phyloP scores from a whole-genome alignment of 2,329 filamentous ascomycete species.

The Immersiporthe knoxdaviesiana region DNA sequence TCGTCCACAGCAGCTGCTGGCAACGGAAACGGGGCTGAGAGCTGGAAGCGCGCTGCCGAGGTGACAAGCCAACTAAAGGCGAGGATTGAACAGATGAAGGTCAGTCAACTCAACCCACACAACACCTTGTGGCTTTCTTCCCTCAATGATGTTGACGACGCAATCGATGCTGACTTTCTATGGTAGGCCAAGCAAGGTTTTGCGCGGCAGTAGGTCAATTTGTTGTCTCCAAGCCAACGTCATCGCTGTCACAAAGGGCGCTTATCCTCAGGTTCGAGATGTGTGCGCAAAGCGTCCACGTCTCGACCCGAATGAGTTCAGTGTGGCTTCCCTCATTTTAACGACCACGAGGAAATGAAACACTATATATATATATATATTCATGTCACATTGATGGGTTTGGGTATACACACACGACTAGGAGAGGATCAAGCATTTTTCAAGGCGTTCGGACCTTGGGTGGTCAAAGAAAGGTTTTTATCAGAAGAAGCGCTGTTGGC shows the following conservation, averaged over 20 bases:
- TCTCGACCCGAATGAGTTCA: neutral
- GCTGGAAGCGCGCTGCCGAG: conserved; percentile 95
- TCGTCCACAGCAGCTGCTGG: conserved; percentile 27
- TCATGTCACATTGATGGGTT: neutral
- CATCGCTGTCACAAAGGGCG: neutral
- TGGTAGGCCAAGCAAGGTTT: conserved; percentile 30
- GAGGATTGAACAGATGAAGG: conserved; percentile 98
- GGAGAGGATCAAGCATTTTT: conserved; percentile 13
- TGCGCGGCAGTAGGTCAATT: conserved; percentile 30
- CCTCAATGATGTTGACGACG: neutral
- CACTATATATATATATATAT: neutral
- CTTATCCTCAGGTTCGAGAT: neutral
- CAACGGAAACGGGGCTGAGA: conserved; percentile 67
- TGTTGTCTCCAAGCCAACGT: conserved; percentile 25
- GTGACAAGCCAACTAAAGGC: conserved; percentile 97
- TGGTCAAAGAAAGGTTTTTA: conserved; percentile 1
- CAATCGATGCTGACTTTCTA: neutral
- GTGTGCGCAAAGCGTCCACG: no score
- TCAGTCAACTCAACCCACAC: conserved; percentile 39
- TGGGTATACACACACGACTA: neutral
- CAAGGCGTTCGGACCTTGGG: conserved; percentile 9
- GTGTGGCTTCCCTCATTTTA: neutral
- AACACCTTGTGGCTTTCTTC: neutral
- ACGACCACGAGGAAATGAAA: neutral
- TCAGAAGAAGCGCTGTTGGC: conserved; percentile 3